Evolutionary conservation across 768 basidiomycete genomes (phyloP).

Genomic region (Sutorius australiensis): DNA sequence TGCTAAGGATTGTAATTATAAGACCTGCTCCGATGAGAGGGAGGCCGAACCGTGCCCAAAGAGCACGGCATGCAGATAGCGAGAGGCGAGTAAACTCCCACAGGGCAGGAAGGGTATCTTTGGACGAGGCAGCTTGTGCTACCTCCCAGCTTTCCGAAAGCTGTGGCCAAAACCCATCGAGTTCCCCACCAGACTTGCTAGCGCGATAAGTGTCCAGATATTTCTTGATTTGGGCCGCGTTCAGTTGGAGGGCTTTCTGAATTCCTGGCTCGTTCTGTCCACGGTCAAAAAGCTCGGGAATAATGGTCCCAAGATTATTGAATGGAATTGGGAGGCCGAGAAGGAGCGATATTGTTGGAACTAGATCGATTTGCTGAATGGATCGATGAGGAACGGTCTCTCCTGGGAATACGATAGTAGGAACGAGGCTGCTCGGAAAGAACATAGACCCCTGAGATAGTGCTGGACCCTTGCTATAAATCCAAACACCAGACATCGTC

Average conservation of each 20-base stretch:
- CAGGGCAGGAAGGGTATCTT: conserved; percentile 11
- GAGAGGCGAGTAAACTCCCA: conserved; percentile 34
- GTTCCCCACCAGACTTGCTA: conserved; percentile 66
- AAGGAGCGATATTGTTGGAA: conserved; percentile 83
- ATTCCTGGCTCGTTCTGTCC: conserved; percentile 36
- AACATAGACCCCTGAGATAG: conserved; percentile 36
- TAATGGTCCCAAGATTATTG: conserved; percentile 88
- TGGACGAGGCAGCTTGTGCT: conserved; percentile 25
- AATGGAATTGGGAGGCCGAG: conserved; percentile 93
- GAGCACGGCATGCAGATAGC: conserved; percentile 61
- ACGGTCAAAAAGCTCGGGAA: conserved; percentile 86
- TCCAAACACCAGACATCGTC: conserved; percentile 83
- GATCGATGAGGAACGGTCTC: conserved; percentile 50
- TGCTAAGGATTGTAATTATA: conserved; percentile 50
- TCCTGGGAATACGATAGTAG: conserved; percentile 58
- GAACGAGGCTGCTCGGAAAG: conserved; percentile 51
- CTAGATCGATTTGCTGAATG: conserved; percentile 90
- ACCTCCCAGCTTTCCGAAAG: conserved; percentile 48
- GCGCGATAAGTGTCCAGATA: conserved; percentile 78
- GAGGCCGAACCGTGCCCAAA: conserved; percentile 96
- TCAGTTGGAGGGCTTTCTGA: conserved; percentile 60
- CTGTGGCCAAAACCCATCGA: conserved; percentile 58
- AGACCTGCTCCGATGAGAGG: conserved; percentile 74
- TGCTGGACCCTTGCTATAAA: conserved; percentile 76
- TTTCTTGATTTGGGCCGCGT: conserved; percentile 67